phyloP scores from a whole-genome alignment of 2,329 filamentous ascomycete genomes.

The Allantophomopsis lycopodina region DNA sequence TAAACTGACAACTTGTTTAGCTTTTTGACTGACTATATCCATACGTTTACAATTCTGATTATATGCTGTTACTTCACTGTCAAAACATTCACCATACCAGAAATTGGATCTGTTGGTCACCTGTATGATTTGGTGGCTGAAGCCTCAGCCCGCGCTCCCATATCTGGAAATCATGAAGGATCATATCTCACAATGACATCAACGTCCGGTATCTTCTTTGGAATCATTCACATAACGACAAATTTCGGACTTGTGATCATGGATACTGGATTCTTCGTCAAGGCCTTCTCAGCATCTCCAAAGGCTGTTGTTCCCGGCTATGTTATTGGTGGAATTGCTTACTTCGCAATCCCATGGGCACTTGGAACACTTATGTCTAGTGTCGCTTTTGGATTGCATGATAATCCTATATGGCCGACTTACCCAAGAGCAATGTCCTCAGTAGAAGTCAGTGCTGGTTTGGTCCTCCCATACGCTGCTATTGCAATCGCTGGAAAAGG shows the following conservation, averaged over 20 bases:
- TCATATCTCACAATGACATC: conserved; percentile 42
- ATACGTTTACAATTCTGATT: conserved; percentile 38
- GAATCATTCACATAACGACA: conserved; percentile 30
- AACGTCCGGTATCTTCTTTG: conserved; percentile 33
- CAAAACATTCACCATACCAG: conserved; percentile 28
- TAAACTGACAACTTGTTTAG: not conserved
- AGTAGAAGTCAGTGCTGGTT: conserved; percentile 49
- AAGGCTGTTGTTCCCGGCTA: conserved; percentile 35
- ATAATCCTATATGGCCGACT: conserved; percentile 33
- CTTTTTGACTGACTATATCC: conserved; percentile 34
- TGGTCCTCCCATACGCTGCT: conserved; percentile 57
- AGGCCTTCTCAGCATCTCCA: conserved; percentile 32
- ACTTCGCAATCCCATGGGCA: conserved; percentile 39
- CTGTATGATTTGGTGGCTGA: conserved; percentile 35
- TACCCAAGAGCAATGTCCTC: conserved; percentile 38
- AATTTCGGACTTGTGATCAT: conserved; percentile 40
- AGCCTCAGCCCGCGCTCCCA: conserved; percentile 27
- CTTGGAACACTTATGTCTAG: conserved; percentile 35
- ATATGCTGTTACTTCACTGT: conserved; percentile 33
- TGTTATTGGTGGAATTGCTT: conserved; percentile 34
- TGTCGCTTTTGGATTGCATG: conserved; percentile 30
- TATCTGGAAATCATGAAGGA: conserved; percentile 36
- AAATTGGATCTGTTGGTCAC: conserved; percentile 30
- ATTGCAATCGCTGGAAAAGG: conserved; percentile 58
- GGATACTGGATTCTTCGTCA: conserved; percentile 38